Conservation (phyloP, 306 rosid species). For the Begonia masoniana region DNA sequence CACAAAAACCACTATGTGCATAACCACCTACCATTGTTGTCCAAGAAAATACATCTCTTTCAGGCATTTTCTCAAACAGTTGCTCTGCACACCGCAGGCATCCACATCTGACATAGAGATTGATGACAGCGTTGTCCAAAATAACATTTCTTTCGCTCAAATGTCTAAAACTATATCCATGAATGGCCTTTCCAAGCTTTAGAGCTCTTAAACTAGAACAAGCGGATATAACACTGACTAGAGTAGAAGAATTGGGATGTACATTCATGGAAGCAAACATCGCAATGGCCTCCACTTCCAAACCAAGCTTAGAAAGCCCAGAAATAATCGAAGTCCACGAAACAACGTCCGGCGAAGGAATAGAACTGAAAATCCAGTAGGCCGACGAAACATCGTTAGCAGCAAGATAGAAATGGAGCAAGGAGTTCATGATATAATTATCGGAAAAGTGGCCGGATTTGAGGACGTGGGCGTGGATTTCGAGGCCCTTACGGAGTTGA, state of each 20-base stretch:
- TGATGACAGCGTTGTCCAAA: slow-evolving; percentile 51
- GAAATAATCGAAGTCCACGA: slow-evolving; percentile 82
- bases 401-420: slow-evolving; percentile 24
- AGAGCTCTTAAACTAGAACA: slow-evolving; percentile 37
- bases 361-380: too few species aligned
- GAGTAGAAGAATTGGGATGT: slow-evolving; percentile 51
- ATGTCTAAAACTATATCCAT: slow-evolving; percentile 35
- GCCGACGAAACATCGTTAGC: too few species aligned
- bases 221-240: slow-evolving; percentile 57
- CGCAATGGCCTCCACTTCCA: slow-evolving; percentile 34
- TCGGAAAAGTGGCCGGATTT: slow-evolving; percentile 46
- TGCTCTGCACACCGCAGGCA: slow-evolving; percentile 20
- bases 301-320: slow-evolving; percentile 52
- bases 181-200: slow-evolving; percentile 40
- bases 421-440: slow-evolving; percentile 38
- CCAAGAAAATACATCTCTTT: slow-evolving; percentile 54
- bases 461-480: slow-evolving; percentile 47
- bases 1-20: slow-evolving; percentile 35
- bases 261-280: slow-evolving; percentile 26
- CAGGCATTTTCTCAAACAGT: slow-evolving; percentile 27
- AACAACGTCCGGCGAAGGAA: slow-evolving; percentile 25
- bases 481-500: slow-evolving; percentile 33
- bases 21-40: slow-evolving; percentile 64
- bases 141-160: slow-evolving; percentile 26
- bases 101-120: slow-evolving; percentile 66